Conservation (phyloP, 2,329 filamentous ascomycete genomes). For the Fusarium metavorans region DNA sequence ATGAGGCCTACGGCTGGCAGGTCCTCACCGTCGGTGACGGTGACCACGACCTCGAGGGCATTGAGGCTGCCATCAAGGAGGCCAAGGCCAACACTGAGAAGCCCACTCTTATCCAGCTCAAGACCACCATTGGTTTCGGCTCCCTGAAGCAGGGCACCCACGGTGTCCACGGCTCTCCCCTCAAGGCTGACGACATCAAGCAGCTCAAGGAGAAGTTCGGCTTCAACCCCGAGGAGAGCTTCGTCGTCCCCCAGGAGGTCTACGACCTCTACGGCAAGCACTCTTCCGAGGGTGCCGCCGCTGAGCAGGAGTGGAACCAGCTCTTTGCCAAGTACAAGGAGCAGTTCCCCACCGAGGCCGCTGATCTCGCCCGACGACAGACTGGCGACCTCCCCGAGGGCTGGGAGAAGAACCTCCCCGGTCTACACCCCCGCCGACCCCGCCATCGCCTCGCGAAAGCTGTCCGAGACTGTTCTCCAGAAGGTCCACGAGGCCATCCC, state of each 20-base stretch:
- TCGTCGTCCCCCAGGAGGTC: constrained; percentile 93
- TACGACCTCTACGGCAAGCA: constrained; percentile 92
- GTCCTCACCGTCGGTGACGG: constrained; percentile 85
- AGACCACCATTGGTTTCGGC: constrained; percentile 96
- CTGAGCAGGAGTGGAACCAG: constrained; percentile 95
- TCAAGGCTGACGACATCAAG: constrained; percentile 95
- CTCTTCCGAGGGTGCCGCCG: constrained; percentile 85
- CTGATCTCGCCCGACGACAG: constrained; percentile 84
- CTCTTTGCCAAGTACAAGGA: constrained; percentile 87
- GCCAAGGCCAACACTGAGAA: constrained; percentile 93
- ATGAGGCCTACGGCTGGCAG: constrained; percentile 98
- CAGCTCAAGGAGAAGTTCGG: constrained; percentile 95
- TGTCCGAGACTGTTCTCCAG: constrained; percentile 92
- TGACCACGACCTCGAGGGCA: constrained; percentile 86
- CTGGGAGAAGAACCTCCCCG: constrained; percentile 94
- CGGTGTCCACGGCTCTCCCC: constrained; percentile 94
- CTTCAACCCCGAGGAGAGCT: constrained; percentile 94
- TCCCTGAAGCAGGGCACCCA: constrained; percentile 93
- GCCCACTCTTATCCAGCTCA: constrained; percentile 96
- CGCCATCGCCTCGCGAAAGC: constrained; percentile 92
- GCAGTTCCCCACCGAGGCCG: constrained; percentile 82
- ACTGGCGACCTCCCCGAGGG: constrained; percentile 89
- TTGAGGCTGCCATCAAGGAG: constrained; percentile 89
- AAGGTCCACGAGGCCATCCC: constrained; percentile 87
- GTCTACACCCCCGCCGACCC: constrained; percentile 88